Percentiles rank a stretch among this genome's conserved stretches.
Evolutionary conservation across 495 filamentous ascomycete genomes (phyloP).

Genomic region (Lophiotrema nucula): DNA sequence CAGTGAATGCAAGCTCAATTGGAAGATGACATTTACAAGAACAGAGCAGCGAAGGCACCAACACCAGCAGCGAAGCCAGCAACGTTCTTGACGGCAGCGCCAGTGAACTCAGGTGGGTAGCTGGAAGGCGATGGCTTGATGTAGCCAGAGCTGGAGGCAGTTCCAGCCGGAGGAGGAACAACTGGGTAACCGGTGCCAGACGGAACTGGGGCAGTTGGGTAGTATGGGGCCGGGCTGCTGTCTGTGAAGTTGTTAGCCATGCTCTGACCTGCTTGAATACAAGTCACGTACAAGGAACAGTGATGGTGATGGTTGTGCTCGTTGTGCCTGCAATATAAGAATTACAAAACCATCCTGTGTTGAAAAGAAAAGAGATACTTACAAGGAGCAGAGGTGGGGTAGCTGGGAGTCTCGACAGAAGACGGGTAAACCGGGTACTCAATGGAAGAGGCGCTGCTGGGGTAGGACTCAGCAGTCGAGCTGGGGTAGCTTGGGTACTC

Average conservation of each 20-base stretch:
- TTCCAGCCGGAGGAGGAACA: conserved; percentile 6
- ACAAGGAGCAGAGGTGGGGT: neutral
- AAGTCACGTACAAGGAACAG: conserved; percentile 13
- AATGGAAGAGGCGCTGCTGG: neutral
- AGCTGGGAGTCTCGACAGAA: neutral
- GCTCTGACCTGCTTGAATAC: too few species aligned
- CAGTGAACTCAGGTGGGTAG: conserved; percentile 28
- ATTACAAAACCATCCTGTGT: neutral
- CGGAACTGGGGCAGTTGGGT: too few species aligned
- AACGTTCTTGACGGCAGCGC: conserved; percentile 23
- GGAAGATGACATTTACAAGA: conserved; percentile 36
- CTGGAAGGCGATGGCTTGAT: conserved; percentile 22
- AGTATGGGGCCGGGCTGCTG: conserved; percentile 8
- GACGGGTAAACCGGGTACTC: conserved; percentile 1
- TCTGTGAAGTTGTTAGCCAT: neutral
- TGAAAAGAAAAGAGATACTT: neutral
- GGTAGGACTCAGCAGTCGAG: neutral
- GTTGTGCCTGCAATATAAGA: neutral
- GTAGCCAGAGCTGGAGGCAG: conserved; percentile 12
- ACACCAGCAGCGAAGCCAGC: conserved; percentile 33
- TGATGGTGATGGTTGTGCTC: conserved; percentile 21
- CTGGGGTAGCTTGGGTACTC: neutral
- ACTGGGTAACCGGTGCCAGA: conserved; percentile 21
- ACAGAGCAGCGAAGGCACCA: conserved; percentile 28
- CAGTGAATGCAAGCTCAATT: conserved; percentile 19